Evolutionary conservation across 1,139 yeast species (phyloP).

Genomic region (Diutina neorugosa): DNA sequence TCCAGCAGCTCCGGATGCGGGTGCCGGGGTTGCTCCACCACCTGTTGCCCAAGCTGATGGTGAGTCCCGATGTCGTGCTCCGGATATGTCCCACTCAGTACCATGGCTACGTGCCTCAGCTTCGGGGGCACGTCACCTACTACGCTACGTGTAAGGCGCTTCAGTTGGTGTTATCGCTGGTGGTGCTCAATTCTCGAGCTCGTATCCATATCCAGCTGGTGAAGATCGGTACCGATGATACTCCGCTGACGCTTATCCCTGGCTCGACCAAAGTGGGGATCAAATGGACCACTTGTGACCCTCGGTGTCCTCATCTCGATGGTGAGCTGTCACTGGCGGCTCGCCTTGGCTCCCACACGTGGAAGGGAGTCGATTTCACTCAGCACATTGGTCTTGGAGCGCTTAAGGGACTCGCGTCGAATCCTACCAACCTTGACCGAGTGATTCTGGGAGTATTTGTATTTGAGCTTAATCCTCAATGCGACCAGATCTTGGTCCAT

Average conservation of each 20-base stretch:
- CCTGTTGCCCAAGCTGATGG: slow-evolving; percentile 34
- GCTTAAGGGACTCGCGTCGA: background rate
- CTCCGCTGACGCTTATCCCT: slow-evolving; percentile 22
- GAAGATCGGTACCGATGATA: slow-evolving; percentile 14
- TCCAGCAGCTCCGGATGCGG: slow-evolving; percentile 36
- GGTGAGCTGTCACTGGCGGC: slow-evolving; percentile 1
- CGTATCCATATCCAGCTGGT: slow-evolving; percentile 39
- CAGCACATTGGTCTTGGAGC: background rate
- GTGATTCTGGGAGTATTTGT: slow-evolving; percentile 61
- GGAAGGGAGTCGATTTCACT: background rate
- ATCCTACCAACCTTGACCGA: slow-evolving; percentile 23
- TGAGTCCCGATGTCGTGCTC: slow-evolving; percentile 43
- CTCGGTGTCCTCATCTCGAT: slow-evolving; percentile 35
- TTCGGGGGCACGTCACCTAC: slow-evolving; percentile 51
- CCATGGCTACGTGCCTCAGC: slow-evolving; percentile 37
- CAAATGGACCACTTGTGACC: slow-evolving; percentile 52
- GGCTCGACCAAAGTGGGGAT: slow-evolving; percentile 42
- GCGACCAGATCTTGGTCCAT: slow-evolving; percentile 53
- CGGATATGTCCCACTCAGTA: slow-evolving; percentile 41
- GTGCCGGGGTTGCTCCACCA: slow-evolving; percentile 46
- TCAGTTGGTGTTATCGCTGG: slow-evolving; percentile 40
- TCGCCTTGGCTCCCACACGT: background rate
- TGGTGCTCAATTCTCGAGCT: slow-evolving; percentile 39
- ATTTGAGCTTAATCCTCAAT: slow-evolving; percentile 53
- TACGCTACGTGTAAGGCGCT: slow-evolving; percentile 41